Evolutionary conservation across 768 basidiomycete species (phyloP), one percentile per base, ranked within the genome.

Genomic region (Tylopilus sp.): DNA sequence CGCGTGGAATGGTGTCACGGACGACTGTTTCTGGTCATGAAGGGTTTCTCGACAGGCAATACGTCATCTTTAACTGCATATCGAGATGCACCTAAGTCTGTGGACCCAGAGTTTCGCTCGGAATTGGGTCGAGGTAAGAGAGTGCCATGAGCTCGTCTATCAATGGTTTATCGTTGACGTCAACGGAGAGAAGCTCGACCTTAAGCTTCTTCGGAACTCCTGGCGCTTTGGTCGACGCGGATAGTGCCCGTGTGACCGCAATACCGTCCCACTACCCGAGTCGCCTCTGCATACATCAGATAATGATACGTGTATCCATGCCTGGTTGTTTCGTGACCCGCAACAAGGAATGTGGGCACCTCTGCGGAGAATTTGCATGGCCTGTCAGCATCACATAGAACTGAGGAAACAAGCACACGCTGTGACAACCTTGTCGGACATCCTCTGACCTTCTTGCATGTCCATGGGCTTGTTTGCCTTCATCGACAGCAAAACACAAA

Each of bases 131-230:
- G n/a, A 91, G 80, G 60, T 86, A 89, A 0, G 84, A 78, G 4
- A 92, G 72, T 4, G 77, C 72, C 51, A 80, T 78, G 1, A 91
- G 76, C 29, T 84, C 77, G 29, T 90, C 87, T 83, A 89, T 87
- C 4, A 77, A 75, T 3, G 87, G 86, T 1, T 69, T 79, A 11
- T 86, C 81, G 0, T 80, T 82, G n/a, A n/a, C n/a, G 1, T 73
- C 60, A 12, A 84, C 70, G 0, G 69, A 61, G 9, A 79, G 66
- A 1, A 86, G 71, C 60, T 90, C 87, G 2, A 79, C 74, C 1
- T 85, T 76, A 0, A 91, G 75, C 55, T 79, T 79, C 10, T 59
- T 68, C 55, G 88, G 86, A 5, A 78, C 68, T 1, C 75, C 70
- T 0, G 74, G 74, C 38, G 78, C 56, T 54, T 78, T 72, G 0